phyloP scores from a whole-genome alignment of 148 eudicot species.

The Camellia lanceoleosa region DNA sequence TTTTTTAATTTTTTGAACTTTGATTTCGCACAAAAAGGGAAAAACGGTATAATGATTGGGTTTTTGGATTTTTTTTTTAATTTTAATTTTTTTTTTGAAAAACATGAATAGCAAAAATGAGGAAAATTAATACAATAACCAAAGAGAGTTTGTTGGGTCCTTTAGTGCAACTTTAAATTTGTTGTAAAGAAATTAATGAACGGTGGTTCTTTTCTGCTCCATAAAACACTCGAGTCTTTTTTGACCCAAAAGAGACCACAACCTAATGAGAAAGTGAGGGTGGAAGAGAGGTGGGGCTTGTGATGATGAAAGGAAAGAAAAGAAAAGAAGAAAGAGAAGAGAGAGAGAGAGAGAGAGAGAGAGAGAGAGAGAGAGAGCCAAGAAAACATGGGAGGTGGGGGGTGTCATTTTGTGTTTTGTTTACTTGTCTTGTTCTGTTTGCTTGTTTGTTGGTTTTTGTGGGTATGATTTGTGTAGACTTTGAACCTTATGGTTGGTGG shows the following conservation, averaged over 20 bases:
- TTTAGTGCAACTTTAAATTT: slow-evolving; percentile 8
- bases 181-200: not conserved
- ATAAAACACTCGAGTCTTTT: slow-evolving; percentile 16
- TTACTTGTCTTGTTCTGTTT: not conserved
- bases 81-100: too few relatives aligned
- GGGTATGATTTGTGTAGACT: slow-evolving; percentile 5
- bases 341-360: not conserved
- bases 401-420: slow-evolving; percentile 1
- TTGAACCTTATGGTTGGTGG: slow-evolving; percentile 13
- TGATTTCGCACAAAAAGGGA: too few relatives aligned
- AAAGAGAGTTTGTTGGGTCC: not conserved
- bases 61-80: too few relatives aligned
- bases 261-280: slow-evolving; percentile 11
- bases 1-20: not conserved
- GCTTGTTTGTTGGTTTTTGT: not conserved
- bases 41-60: too few relatives aligned
- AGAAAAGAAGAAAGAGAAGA: not conserved
- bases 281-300: slow-evolving; percentile 13
- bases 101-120: too few relatives aligned
- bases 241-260: slow-evolving; percentile 7
- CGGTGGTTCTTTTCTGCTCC: not conserved
- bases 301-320: slow-evolving; percentile 14
- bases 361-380: not conserved
- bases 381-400: not conserved
- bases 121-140: too few relatives aligned